Conservation (phyloP, 2,329 filamentous ascomycete genomes). For the Trichoderma gracile region DNA sequence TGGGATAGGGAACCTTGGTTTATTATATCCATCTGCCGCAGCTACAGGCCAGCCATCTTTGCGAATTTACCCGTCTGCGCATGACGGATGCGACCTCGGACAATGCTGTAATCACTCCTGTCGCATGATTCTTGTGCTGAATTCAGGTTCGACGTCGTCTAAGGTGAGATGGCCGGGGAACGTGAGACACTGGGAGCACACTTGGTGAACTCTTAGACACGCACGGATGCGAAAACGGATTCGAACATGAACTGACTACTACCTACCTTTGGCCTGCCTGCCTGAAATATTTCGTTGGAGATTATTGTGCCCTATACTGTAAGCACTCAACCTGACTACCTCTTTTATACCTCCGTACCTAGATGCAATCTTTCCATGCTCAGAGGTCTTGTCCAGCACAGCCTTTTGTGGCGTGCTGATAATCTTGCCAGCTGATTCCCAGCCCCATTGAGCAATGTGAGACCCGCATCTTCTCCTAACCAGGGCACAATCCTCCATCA, state of each 20-base stretch:
- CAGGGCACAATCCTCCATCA: neutral
- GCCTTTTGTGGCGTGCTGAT: no score
- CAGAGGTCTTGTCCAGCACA: no score
- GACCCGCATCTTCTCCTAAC: neutral
- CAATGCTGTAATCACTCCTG: neutral
- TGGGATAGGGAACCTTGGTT: neutral
- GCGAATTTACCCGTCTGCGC: neutral
- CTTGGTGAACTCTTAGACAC: neutral
- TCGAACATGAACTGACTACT: neutral
- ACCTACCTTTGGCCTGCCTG: neutral
- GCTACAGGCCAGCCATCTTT: conserved; percentile 7
- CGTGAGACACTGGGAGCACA: conserved; percentile 13
- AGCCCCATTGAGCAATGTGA: conserved; percentile 8
- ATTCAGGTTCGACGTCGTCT: neutral
- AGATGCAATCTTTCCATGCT: no score
- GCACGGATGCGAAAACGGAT: neutral
- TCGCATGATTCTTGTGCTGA: neutral
- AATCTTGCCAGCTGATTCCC: neutral
- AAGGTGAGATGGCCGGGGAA: neutral
- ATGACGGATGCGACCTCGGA: neutral
- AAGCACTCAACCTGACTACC: no score
- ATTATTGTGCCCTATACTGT: no score
- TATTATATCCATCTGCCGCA: conserved; percentile 8
- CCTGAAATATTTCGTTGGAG: no score
- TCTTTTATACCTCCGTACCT: no score